These are phyloP conservation scores for Diatrype stigma DNA, from an alignment of 2,329 filamentous ascomycete species.

Conservation along the genomic window DNA sequence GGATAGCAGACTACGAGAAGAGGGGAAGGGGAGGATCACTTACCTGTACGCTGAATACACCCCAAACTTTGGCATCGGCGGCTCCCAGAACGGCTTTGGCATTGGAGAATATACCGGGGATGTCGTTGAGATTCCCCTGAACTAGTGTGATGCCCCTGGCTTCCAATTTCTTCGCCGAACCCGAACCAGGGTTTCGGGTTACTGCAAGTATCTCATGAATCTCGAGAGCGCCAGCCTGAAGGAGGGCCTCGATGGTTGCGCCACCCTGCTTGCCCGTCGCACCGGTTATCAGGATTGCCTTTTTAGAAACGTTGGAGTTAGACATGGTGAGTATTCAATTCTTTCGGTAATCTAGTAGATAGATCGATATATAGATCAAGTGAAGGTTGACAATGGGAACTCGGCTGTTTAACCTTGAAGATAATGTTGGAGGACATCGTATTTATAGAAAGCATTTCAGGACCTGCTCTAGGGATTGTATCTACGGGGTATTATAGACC, in stretches of 20 bases:
- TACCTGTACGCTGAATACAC: slow-evolving; percentile 59
- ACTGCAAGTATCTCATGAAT: slow-evolving; percentile 55
- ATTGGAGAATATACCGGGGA: slow-evolving; percentile 41
- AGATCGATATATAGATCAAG: too few species aligned
- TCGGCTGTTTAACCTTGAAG: neutral
- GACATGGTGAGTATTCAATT: neutral
- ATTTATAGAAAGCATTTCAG: neutral
- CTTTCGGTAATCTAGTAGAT: neutral
- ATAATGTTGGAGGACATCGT: neutral
- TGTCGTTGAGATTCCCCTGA: slow-evolving; percentile 52
- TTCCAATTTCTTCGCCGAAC: slow-evolving; percentile 44
- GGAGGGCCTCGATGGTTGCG: slow-evolving; percentile 27
- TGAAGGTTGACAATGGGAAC: neutral
- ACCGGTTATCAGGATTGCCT: slow-evolving; percentile 29
- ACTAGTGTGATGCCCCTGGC: slow-evolving; percentile 48
- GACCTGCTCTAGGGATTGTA: too few species aligned
- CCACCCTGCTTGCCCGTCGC: slow-evolving; percentile 36
- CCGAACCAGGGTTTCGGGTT: slow-evolving; percentile 51
- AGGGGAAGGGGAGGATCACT: slow-evolving; percentile 3
- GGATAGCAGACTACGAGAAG: neutral
- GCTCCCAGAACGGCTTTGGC: slow-evolving; percentile 28
- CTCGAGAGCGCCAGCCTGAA: slow-evolving; percentile 31
- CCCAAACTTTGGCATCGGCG: slow-evolving; percentile 41
- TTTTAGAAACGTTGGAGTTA: neutral
- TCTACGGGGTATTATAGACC: too few species aligned